These are phyloP conservation scores for Neopestalotiopsis sp. DNA, from an alignment of 2,329 filamentous ascomycete species.

Conservation along the genomic window DNA sequence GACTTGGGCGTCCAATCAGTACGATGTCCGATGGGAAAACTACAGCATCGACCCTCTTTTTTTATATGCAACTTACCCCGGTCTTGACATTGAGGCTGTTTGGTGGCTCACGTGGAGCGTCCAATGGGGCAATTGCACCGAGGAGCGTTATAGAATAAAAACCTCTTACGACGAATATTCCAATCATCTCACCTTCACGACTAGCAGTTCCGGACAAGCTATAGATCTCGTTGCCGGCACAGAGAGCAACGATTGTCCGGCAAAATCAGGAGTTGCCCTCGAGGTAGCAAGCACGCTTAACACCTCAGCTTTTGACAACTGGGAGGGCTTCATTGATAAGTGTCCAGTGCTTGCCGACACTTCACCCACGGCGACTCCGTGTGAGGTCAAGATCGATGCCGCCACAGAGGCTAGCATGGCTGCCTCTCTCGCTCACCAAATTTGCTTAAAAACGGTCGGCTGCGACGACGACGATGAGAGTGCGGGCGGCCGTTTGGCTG, in stretches of 20 bases:
- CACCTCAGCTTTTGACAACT: background rate
- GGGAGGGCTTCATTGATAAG: background rate
- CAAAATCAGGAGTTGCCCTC: background rate
- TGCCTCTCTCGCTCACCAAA: background rate
- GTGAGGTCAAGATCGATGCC: slow-evolving; percentile 17
- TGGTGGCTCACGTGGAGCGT: background rate
- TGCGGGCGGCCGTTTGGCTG: background rate
- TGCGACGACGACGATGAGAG: background rate
- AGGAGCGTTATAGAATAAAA: background rate
- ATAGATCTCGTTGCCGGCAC: slow-evolving; percentile 23
- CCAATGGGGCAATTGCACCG: background rate
- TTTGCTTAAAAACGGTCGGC: background rate
- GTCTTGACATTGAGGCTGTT: background rate
- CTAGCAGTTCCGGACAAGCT: slow-evolving; percentile 7
- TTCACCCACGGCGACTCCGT: slow-evolving; percentile 11
- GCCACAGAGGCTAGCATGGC: slow-evolving; percentile 17
- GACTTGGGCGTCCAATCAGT: background rate
- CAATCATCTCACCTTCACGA: too few relatives aligned
- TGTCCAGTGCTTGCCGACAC: background rate
- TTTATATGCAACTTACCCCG: background rate
- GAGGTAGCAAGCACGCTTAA: background rate
- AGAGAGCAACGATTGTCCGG: slow-evolving; percentile 12
- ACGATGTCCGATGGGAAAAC: background rate
- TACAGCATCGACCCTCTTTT: background rate
- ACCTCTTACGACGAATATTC: background rate